These are phyloP conservation scores for Lavandula angustifolia DNA, from an alignment of 257 asterid genomes.

Conservation along the genomic window DNA sequence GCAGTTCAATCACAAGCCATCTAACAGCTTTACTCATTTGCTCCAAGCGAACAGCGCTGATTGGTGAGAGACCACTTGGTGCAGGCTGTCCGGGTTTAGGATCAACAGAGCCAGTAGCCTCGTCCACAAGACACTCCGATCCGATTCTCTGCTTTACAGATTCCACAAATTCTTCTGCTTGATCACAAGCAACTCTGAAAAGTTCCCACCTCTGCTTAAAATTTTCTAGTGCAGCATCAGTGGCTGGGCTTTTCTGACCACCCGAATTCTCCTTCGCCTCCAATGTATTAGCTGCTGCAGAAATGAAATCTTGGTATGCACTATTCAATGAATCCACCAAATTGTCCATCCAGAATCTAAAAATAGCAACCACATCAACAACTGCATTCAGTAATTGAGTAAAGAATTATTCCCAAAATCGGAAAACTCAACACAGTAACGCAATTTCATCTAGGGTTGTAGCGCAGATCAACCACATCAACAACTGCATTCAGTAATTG, in stretches of 20 bases:
- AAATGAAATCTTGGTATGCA: slow-evolving; percentile 78
- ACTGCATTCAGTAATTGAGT: slow-evolving; percentile 13
- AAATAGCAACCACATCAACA: slow-evolving; percentile 20
- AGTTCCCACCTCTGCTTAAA: slow-evolving; percentile 90
- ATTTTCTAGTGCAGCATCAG: slow-evolving; percentile 83
- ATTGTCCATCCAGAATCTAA: slow-evolving; percentile 61
- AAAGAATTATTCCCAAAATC: neutral
- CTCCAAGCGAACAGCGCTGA: slow-evolving; percentile 94
- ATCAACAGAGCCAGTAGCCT: slow-evolving; percentile 82
- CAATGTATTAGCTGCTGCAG: slow-evolving; percentile 66
- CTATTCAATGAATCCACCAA: slow-evolving; percentile 65
- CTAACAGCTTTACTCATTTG: slow-evolving; percentile 99
- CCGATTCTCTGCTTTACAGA: slow-evolving; percentile 96
- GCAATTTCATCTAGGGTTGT: neutral
- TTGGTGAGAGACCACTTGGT: slow-evolving; percentile 73
- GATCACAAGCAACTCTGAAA: slow-evolving; percentile 87
- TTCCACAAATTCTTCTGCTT: slow-evolving; percentile 92
- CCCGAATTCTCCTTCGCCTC: slow-evolving; percentile 65
- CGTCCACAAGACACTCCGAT: slow-evolving; percentile 94
- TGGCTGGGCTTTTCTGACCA: slow-evolving; percentile 65
- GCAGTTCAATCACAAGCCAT: slow-evolving; percentile 88
- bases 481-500: no score
- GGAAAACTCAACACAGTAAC: neutral
- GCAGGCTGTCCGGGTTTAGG: slow-evolving; percentile 62
- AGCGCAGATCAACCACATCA: no score